A percentile compares a stretch with the other conserved stretches of the same genome.
phyloP scores from a whole-genome alignment of 2,329 filamentous ascomycete genomes.

The Leptographium lundbergii region DNA sequence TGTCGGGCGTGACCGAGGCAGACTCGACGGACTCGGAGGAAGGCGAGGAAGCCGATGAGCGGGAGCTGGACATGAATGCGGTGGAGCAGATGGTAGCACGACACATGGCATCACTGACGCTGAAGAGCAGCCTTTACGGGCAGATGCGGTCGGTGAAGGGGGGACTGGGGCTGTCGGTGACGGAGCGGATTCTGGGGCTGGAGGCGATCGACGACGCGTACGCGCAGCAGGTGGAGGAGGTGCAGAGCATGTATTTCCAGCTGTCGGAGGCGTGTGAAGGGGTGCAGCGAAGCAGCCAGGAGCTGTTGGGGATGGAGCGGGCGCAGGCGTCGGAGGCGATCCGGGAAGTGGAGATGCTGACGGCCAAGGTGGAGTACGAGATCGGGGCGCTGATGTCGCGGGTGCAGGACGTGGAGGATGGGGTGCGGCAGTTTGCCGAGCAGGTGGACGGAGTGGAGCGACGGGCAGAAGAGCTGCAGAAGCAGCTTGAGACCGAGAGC shows the following conservation, averaged over 20 bases:
- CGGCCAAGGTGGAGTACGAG: constrained; percentile 86
- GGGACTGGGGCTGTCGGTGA: constrained; percentile 48
- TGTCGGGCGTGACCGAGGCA: constrained; percentile 15
- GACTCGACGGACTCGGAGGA: neutral
- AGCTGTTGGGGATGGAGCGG: constrained; percentile 57
- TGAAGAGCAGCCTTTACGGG: constrained; percentile 42
- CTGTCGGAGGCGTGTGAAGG: constrained; percentile 57
- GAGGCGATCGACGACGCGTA: constrained; percentile 49
- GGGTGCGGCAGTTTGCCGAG: constrained; percentile 64
- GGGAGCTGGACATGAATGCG: constrained; percentile 6
- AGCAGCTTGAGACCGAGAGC: constrained; percentile 49
- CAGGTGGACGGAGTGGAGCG: constrained; percentile 62
- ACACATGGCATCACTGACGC: constrained; percentile 30
- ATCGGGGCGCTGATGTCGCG: constrained; percentile 67
- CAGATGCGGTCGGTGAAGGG: constrained; percentile 38
- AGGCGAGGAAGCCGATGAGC: neutral
- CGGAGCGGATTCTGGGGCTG: constrained; percentile 41
- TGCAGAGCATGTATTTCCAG: constrained; percentile 56
- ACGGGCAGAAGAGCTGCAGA: constrained; percentile 48
- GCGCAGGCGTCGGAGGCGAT: constrained; percentile 55
- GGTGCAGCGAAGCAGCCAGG: constrained; percentile 53
- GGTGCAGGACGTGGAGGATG: constrained; percentile 78
- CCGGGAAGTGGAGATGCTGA: constrained; percentile 67
- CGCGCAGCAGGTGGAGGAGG: constrained; percentile 48
- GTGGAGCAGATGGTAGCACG: constrained; percentile 16